Evolutionary conservation across 1,139 yeast species (phyloP).

Genomic region (Geotrichum fermentans): DNA sequence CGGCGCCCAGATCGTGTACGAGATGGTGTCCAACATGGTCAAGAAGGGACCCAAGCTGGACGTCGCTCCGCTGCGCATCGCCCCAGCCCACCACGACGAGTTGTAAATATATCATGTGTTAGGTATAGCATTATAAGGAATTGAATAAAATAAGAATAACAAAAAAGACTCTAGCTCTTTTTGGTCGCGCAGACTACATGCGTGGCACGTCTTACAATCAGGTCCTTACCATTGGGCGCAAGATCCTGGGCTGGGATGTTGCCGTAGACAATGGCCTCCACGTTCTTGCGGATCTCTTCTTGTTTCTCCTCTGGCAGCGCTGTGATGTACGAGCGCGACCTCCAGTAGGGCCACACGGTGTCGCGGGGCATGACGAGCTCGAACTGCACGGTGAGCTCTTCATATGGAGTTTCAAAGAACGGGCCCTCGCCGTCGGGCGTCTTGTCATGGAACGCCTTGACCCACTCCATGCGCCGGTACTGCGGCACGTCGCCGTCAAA

Average conservation of each 20-base stretch:
- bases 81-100: conserved; percentile 5
- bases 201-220: conserved; percentile 13
- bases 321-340: conserved; percentile 56
- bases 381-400: conserved; percentile 37
- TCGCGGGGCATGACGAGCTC: conserved; percentile 24
- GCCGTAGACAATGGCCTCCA: conserved; percentile 34
- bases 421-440: not conserved
- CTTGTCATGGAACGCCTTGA: conserved; percentile 37
- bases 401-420: conserved; percentile 37
- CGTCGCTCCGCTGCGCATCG: conserved; percentile 2
- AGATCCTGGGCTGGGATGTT: conserved; percentile 12
- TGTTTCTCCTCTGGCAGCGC: conserved; percentile 42
- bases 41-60: conserved; percentile 43
- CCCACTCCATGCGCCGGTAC: conserved; percentile 53
- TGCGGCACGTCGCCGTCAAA: conserved; percentile 51
- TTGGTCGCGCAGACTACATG: conserved; percentile 14
- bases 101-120: not conserved
- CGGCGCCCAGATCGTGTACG: conserved; percentile 72
- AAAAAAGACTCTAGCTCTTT: conserved; percentile 1
- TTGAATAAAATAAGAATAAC: too few species aligned
- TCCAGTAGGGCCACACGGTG: conserved; percentile 51
- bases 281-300: conserved; percentile 33
- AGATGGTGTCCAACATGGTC: conserved; percentile 69
- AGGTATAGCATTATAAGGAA: not conserved
- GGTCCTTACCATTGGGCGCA: conserved; percentile 5